Evolutionary conservation across 2,329 filamentous ascomycete species (phyloP).

Genomic region (Coniochaeta prunicola): DNA sequence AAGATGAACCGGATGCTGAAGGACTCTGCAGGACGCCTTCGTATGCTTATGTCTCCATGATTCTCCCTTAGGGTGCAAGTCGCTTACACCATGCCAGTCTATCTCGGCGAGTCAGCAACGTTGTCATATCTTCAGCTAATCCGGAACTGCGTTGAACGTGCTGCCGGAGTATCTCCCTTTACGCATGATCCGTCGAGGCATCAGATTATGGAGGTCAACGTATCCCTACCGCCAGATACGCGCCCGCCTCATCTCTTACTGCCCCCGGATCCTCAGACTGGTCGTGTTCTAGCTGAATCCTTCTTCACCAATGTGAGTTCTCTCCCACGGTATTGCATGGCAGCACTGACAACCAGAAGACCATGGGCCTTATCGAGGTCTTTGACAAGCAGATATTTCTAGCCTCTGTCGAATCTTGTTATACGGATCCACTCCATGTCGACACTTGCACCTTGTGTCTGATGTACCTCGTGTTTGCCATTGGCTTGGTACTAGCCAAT

Average conservation of each 20-base stretch:
- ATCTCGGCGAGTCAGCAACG: slow-evolving; percentile 56
- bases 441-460: slow-evolving; percentile 48
- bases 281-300: slow-evolving; percentile 45
- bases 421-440: slow-evolving; percentile 42
- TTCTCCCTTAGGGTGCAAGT: neutral
- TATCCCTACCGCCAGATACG: slow-evolving; percentile 35
- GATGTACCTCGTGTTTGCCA: slow-evolving; percentile 54
- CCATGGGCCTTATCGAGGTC: slow-evolving; percentile 52
- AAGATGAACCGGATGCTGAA: slow-evolving; percentile 51
- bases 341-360: slow-evolving; percentile 29
- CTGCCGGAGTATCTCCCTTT: slow-evolving; percentile 47
- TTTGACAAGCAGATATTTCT: slow-evolving; percentile 46
- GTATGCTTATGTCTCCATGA: slow-evolving; percentile 29
- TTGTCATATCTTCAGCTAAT: slow-evolving; percentile 54
- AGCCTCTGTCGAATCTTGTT: slow-evolving; percentile 42
- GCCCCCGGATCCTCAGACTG: slow-evolving; percentile 43
- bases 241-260: slow-evolving; percentile 41
- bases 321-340: slow-evolving; percentile 37
- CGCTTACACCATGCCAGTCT: slow-evolving; percentile 32
- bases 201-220: slow-evolving; percentile 47
- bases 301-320: slow-evolving; percentile 53
- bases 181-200: slow-evolving; percentile 50
- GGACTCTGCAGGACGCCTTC: slow-evolving; percentile 48
- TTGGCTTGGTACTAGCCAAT: slow-evolving; percentile 52
- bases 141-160: slow-evolving; percentile 50